These are phyloP conservation scores for Xylariaceae sp. DNA, from an alignment of 2,329 filamentous ascomycete genomes.

Conservation along the genomic window DNA sequence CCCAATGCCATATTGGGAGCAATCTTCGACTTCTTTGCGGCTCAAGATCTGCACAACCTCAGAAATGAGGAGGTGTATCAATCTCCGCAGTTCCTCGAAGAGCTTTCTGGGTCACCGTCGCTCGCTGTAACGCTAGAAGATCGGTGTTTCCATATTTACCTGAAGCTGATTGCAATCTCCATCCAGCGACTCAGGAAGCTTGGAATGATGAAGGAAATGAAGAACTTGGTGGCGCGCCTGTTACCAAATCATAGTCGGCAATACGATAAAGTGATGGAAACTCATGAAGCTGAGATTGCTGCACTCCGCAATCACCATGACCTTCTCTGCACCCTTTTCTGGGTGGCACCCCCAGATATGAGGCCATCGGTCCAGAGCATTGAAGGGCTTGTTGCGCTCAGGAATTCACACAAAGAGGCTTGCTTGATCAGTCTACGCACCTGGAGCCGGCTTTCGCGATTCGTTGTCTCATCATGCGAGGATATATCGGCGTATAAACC, in stretches of 20 bases:
- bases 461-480: slow-evolving; percentile 46
- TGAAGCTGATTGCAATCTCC: slow-evolving; percentile 57
- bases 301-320: slow-evolving; percentile 65
- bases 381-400: slow-evolving; percentile 54
- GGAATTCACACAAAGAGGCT: slow-evolving; percentile 60
- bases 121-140: slow-evolving; percentile 51
- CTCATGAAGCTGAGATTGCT: slow-evolving; percentile 56
- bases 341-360: slow-evolving; percentile 52
- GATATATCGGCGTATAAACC: slow-evolving; percentile 40
- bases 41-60: slow-evolving; percentile 55
- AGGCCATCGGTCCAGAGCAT: slow-evolving; percentile 51
- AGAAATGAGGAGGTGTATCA: slow-evolving; percentile 59
- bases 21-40: slow-evolving; percentile 64
- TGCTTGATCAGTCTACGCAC: slow-evolving; percentile 59
- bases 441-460: slow-evolving; percentile 58
- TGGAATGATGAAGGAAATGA: slow-evolving; percentile 51
- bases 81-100: slow-evolving; percentile 57
- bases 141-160: slow-evolving; percentile 61
- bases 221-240: slow-evolving; percentile 56
- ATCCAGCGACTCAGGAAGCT: slow-evolving; percentile 47
- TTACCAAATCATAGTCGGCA: slow-evolving; percentile 62
- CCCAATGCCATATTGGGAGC: slow-evolving; percentile 53
- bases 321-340: slow-evolving; percentile 61
- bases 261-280: slow-evolving; percentile 56
- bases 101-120: slow-evolving; percentile 43